A percentile compares a stretch with the other conserved stretches of the same genome.
Evolutionary conservation across 2,329 filamentous ascomycete species (phyloP).

Genomic region (Claviceps sorghi): DNA sequence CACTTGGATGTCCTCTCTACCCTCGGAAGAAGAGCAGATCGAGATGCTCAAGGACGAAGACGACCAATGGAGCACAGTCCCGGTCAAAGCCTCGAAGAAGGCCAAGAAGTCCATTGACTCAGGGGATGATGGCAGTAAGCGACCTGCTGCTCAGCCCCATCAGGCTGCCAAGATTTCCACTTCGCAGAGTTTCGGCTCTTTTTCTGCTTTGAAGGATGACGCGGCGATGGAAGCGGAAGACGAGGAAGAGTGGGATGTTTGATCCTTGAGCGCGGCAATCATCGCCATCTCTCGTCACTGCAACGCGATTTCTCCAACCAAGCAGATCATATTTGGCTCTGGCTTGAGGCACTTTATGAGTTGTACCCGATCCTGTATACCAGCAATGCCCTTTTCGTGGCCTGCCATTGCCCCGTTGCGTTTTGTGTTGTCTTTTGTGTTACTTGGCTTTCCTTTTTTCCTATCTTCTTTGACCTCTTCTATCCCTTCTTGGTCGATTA

Average conservation of each 20-base stretch:
- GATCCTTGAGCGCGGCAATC: conserved; percentile 6
- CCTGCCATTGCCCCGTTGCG: not conserved
- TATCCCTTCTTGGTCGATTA: not conserved
- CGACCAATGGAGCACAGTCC: conserved; percentile 48
- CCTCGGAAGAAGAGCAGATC: conserved; percentile 49
- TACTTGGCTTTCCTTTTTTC: not conserved
- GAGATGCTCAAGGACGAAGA: conserved; percentile 37
- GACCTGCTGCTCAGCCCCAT: conserved; percentile 18
- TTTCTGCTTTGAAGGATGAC: conserved; percentile 33
- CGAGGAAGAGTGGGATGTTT: conserved; percentile 40
- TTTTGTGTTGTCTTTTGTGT: not conserved
- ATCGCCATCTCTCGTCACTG: not conserved
- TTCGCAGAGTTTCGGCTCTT: conserved; percentile 28
- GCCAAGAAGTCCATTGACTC: conserved; percentile 25
- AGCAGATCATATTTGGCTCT: not conserved
- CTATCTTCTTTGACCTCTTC: not conserved
- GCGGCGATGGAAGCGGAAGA: conserved; percentile 29
- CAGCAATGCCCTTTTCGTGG: not conserved
- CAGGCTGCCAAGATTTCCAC: conserved; percentile 18
- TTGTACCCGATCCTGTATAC: conserved; percentile 2
- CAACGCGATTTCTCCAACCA: not conserved
- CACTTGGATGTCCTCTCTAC: conserved; percentile 36
- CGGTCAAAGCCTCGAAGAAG: conserved; percentile 30
- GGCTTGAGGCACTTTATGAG: not conserved
- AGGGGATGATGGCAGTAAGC: conserved; percentile 19